Evolutionary conservation across 805 yeast genomes (phyloP).

Genomic region (Maudiozyma barnettii): DNA sequence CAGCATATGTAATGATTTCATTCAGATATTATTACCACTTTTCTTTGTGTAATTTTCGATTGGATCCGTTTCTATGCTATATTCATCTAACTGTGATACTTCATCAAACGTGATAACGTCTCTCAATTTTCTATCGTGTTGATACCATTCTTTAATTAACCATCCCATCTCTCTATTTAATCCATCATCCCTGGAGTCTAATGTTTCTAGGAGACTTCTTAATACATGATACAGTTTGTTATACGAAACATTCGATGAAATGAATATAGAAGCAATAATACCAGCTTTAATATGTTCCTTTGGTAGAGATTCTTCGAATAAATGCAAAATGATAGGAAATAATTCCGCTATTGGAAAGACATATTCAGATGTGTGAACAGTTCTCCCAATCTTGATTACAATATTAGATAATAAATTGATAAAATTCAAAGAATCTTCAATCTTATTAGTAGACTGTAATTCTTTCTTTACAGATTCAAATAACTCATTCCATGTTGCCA

Average conservation of each 20-base stretch:
- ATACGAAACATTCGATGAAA: constrained; percentile 52
- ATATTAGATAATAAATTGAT: constrained; percentile 32
- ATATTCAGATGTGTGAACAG: constrained; percentile 57
- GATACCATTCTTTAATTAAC: constrained; percentile 59
- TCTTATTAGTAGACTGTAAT: constrained; percentile 20
- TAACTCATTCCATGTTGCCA: constrained; percentile 68
- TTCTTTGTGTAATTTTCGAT: constrained; percentile 37
- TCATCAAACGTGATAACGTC: constrained; percentile 43
- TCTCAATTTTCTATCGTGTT: constrained; percentile 51
- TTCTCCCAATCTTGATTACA: constrained; percentile 46
- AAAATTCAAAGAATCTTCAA: constrained; percentile 27
- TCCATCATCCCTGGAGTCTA: constrained; percentile 40
- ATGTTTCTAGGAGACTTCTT: constrained; percentile 53
- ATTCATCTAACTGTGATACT: constrained; percentile 37
- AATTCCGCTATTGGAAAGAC: constrained; percentile 73
- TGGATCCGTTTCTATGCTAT: constrained; percentile 49
- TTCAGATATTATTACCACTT: constrained; percentile 29
- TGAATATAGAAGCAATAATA: constrained; percentile 49
- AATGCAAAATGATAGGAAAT: constrained; percentile 53
- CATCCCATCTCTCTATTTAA: constrained; percentile 53
- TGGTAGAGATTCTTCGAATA: constrained; percentile 36
- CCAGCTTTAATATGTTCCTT: constrained; percentile 39
- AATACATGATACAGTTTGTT: constrained; percentile 58
- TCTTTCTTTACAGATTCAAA: constrained; percentile 41
- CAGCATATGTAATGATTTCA: too few relatives aligned